Evolutionary conservation across 805 yeast genomes (phyloP), one percentile per base, ranked within the genome.

Genomic region (Wickerhamomyces tratensis): DNA sequence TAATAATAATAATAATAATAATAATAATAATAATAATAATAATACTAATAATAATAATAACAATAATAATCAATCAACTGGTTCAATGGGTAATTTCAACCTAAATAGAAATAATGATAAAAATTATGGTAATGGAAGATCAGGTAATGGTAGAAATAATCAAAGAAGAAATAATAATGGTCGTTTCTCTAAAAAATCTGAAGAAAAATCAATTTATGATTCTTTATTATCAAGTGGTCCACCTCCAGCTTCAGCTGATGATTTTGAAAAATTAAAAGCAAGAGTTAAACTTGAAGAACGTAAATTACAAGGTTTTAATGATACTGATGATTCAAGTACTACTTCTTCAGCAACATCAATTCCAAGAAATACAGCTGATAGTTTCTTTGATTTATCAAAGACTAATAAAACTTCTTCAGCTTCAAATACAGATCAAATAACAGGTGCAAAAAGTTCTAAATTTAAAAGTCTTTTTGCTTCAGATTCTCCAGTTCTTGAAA

Each of bases 241-340:
- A 20, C 20, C 20, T 20, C 20, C 20, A 20, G 20, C 20, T 20
- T 20, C 20, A 20, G 58, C 61, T 27, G 61, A 56, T 13, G 72
- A 66, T 46, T 68, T 68, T 46, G 73, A 67, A 46, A 50, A 57
- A 30, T 66, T 66, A 64, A 67, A 59, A 46, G 59, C 63, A 3
- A 59, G 58, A 50, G 60, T 65, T 58, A 64, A 57, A 42, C 63
- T 55, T 39, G 53, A 60, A 43, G 68, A 63, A 38, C 61, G 61
- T 42, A 54, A 50, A 37, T 63, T 62, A 41, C 57, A 58, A 41
- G 65, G 64, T 27, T 35, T 44, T n/a, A 42, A 40, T 11, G 41
- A 36, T 4, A 5, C 26, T 12, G 38, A 33, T 34, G 29, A 41
- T 33, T 14, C 39, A 36, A 20, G 20, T 20, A 20, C 20, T 20